Evolutionary conservation across 148 eudicot genomes (phyloP).

Genomic region (Nyssa sinensis): DNA sequence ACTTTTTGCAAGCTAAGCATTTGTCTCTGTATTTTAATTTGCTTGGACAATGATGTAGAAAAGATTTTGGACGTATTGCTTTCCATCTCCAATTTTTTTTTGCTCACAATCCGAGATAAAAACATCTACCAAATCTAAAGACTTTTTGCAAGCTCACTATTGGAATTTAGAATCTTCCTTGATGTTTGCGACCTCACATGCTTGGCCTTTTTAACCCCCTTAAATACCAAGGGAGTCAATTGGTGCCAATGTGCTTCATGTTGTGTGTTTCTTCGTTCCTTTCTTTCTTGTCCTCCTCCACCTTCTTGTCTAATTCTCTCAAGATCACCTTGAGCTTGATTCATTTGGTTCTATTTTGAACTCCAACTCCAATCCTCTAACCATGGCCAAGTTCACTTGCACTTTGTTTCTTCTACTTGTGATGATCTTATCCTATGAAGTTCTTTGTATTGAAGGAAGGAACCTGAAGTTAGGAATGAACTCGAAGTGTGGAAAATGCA

Average conservation of each 20-base stretch:
- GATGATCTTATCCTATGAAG: background rate
- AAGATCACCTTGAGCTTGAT: background rate
- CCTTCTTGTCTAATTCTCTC: background rate
- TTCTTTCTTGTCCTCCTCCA: background rate
- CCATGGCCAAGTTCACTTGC: background rate
- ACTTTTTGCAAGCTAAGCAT: background rate
- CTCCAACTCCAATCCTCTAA: background rate
- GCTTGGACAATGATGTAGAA: background rate
- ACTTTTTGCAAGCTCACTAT: background rate
- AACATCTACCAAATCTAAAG: too few relatives aligned
- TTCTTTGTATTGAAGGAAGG: conserved; percentile 12
- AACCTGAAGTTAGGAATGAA: background rate
- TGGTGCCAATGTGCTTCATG: background rate
- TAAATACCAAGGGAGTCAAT: background rate
- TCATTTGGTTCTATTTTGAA: background rate
- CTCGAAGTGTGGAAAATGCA: background rate
- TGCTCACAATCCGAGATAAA: too few relatives aligned
- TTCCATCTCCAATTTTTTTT: background rate
- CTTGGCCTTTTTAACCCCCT: background rate
- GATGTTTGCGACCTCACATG: background rate
- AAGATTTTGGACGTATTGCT: background rate
- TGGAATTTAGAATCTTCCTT: background rate
- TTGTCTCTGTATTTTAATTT: background rate
- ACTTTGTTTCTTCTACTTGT: conserved; percentile 10
- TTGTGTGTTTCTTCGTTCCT: background rate